These are phyloP conservation scores for Russula lepida DNA, from an alignment of 768 basidiomycete species.

Conservation along the genomic window DNA sequence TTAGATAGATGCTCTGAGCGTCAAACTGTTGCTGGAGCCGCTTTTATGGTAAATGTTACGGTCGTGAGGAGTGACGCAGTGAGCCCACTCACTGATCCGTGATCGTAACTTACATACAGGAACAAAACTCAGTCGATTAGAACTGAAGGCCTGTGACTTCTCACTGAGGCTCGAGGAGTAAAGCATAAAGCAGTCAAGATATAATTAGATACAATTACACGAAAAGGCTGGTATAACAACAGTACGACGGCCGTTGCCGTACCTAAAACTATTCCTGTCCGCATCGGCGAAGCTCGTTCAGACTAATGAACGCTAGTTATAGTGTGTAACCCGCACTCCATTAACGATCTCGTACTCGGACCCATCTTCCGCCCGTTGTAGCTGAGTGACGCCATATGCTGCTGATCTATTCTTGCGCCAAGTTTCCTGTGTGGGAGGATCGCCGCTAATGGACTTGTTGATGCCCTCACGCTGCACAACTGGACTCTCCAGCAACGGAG, in stretches of 20 bases:
- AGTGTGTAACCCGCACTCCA: slow-evolving; percentile 29
- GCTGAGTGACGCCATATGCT: slow-evolving; percentile 27
- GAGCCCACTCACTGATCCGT: neutral
- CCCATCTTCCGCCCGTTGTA: slow-evolving; percentile 27
- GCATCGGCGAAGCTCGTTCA: neutral
- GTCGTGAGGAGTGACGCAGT: neutral
- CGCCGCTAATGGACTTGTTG: slow-evolving; percentile 23
- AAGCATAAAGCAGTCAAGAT: neutral
- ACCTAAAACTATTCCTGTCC: neutral
- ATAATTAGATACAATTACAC: neutral
- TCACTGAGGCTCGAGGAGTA: too few species aligned
- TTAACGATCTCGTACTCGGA: slow-evolving; percentile 30
- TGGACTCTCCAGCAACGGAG: slow-evolving; percentile 27
- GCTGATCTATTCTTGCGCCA: slow-evolving; percentile 28
- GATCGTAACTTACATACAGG: neutral
- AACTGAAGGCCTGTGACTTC: neutral
- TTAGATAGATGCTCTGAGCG: neutral
- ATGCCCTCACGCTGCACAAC: slow-evolving; percentile 30
- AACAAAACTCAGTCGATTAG: neutral
- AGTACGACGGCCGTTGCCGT: neutral
- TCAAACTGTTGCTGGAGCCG: neutral
- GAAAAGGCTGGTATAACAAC: neutral
- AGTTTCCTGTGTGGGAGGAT: slow-evolving; percentile 26
- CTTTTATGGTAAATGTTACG: neutral
- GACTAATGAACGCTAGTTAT: slow-evolving; percentile 21